Percentiles rank a stretch among this genome's conserved stretches.
phyloP scores from a whole-genome alignment of 208 protist genomes.

The Tritrichomonas foetus region DNA sequence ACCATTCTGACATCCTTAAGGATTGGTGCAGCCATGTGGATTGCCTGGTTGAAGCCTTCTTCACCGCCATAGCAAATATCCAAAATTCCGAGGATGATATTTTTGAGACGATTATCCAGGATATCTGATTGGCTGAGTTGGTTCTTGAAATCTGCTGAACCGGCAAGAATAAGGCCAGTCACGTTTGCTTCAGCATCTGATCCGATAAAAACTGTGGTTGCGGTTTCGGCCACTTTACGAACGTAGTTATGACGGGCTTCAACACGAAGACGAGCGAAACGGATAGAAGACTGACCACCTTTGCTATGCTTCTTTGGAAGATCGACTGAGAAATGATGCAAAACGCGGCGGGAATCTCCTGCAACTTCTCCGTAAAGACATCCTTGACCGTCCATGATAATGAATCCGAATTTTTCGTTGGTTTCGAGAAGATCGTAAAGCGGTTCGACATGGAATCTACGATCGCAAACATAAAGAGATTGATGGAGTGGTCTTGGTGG shows the following conservation, averaged over 20 bases:
- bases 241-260: conserved; percentile 99
- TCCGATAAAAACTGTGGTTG: conserved; percentile 92
- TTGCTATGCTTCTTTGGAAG: conserved; percentile 99
- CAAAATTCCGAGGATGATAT: conserved; percentile 94
- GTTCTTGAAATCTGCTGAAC: conserved; percentile 99
- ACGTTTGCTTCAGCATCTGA: conserved; percentile 92
- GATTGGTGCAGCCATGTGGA: conserved; percentile 87
- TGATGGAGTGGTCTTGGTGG: conserved; percentile 98
- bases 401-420: conserved; percentile 99
- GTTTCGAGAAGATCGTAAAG: conserved; percentile 91
- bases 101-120: conserved; percentile 54
- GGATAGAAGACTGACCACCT: conserved; percentile 98
- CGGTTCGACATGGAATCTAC: conserved; percentile 70
- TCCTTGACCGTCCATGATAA: conserved; percentile 98
- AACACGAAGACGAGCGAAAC: conserved; percentile 97
- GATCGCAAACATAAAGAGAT: conserved; percentile 89
- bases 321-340: conserved; percentile 97
- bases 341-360: conserved; percentile 90
- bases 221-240: conserved; percentile 91
- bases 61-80: conserved; percentile 98
- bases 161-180: conserved; percentile 95
- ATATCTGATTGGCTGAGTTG: conserved; percentile 60
- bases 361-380: conserved; percentile 89
- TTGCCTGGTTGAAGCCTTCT: conserved; percentile 99
- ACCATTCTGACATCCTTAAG: conserved; percentile 96